A percentile compares a stretch with the other conserved stretches of the same genome.
Evolutionary conservation across 2,329 filamentous ascomycete genomes (phyloP).

Genomic region (Penicillium sp.): DNA sequence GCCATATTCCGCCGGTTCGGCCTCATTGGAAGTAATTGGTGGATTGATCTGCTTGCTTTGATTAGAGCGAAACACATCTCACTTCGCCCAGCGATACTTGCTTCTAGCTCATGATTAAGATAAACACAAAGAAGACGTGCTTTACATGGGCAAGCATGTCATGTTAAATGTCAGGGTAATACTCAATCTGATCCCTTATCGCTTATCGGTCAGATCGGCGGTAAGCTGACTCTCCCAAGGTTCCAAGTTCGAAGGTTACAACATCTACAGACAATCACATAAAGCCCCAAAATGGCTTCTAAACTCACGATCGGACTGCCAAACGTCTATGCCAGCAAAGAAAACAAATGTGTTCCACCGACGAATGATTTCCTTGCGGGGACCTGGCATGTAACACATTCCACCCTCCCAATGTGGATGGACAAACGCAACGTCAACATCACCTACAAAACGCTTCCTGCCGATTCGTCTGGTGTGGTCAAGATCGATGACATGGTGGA

Average conservation of each 20-base stretch:
- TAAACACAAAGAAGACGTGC: too few species aligned
- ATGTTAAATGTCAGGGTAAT: not conserved
- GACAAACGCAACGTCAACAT: conserved; percentile 25
- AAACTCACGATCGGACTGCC: conserved; percentile 5
- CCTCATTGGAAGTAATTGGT: too few species aligned
- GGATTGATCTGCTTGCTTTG: too few species aligned
- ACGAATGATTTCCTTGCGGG: conserved; percentile 18
- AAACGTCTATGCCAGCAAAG: not conserved
- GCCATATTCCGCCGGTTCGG: too few species aligned
- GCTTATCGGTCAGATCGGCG: not conserved
- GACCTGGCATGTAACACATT: conserved; percentile 26
- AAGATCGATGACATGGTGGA: conserved; percentile 22
- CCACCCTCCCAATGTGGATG: conserved; percentile 24
- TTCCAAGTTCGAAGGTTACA: not conserved
- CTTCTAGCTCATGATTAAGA: too few species aligned
- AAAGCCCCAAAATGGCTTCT: not conserved
- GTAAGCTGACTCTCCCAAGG: not conserved
- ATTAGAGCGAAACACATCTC: too few species aligned
- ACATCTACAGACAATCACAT: not conserved
- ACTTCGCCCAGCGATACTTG: too few species aligned
- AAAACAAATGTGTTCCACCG: conserved; percentile 8
- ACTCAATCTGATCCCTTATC: not conserved
- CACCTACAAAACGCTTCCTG: conserved; percentile 17
- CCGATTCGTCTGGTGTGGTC: not conserved
- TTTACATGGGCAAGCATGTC: too few species aligned